phyloP scores from a whole-genome alignment of 1,139 yeast species.

The Yamadazyma membranifaciens region DNA sequence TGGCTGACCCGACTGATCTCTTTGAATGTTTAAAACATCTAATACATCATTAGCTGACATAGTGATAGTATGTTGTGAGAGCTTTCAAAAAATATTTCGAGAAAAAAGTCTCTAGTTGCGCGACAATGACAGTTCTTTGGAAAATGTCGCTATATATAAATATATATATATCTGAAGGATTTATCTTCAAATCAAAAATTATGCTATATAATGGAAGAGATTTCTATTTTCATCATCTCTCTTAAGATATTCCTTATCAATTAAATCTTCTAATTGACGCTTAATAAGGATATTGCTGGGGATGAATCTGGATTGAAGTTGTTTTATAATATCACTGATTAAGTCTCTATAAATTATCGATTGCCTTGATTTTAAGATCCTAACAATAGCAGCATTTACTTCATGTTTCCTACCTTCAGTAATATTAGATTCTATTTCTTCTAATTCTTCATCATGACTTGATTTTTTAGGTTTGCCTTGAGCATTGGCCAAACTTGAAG shows the following conservation, averaged over 20 bases:
- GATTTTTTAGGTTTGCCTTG: slow-evolving; percentile 23
- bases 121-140: not conserved
- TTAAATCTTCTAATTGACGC: slow-evolving; percentile 72
- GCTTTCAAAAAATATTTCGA: not conserved
- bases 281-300: slow-evolving; percentile 71
- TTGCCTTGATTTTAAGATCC: slow-evolving; percentile 80
- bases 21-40: slow-evolving; percentile 70
- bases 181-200: not conserved
- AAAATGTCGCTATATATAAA: too few relatives aligned
- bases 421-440: slow-evolving; percentile 34
- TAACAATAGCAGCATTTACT: slow-evolving; percentile 84
- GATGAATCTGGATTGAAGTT: slow-evolving; percentile 61
- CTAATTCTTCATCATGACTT: slow-evolving; percentile 37
- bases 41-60: slow-evolving; percentile 66
- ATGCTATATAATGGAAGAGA: slow-evolving; percentile 72
- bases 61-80: slow-evolving; percentile 3
- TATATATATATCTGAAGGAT: too few relatives aligned
- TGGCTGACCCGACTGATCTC: slow-evolving; percentile 38
- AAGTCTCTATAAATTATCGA: slow-evolving; percentile 62
- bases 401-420: slow-evolving; percentile 53
- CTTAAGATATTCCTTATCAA: slow-evolving; percentile 80
- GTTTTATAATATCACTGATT: slow-evolving; percentile 63
- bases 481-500: slow-evolving; percentile 17
- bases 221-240: slow-evolving; percentile 64
- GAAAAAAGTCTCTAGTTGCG: not conserved